Conservation (phyloP, 2,329 filamentous ascomycete species). For the Remersonia thermophila region DNA sequence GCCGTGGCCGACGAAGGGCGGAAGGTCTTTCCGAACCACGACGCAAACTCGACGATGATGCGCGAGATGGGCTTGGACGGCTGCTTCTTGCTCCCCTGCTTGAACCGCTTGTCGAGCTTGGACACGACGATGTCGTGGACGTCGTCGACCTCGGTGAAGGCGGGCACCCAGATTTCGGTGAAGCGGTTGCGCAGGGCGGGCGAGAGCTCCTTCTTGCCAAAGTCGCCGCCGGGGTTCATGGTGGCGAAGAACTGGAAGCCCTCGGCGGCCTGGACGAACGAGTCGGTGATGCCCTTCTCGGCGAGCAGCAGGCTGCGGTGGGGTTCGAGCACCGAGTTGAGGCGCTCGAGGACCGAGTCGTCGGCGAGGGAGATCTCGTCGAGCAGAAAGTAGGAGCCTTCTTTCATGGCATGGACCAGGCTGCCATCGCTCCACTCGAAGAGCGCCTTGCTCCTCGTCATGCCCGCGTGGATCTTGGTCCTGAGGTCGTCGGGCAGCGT, state of each 20-base stretch:
- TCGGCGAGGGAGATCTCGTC: slow-evolving; percentile 97
- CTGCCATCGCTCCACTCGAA: slow-evolving; percentile 97
- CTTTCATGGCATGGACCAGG: slow-evolving; percentile 85
- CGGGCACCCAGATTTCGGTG: slow-evolving; percentile 96
- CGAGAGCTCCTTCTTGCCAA: slow-evolving; percentile 94
- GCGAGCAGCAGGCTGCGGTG: slow-evolving; percentile 76
- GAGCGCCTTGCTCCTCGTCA: slow-evolving; percentile 62
- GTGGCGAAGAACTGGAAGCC: slow-evolving; percentile 95
- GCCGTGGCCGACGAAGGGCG: slow-evolving; percentile 60
- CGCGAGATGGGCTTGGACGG: slow-evolving; percentile 37
- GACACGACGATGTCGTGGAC: slow-evolving; percentile 73
- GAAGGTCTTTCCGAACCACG: slow-evolving; percentile 83
- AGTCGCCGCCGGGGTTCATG: slow-evolving; percentile 98
- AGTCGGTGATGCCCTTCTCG: slow-evolving; percentile 81
- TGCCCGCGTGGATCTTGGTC: slow-evolving; percentile 34
- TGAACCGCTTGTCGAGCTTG: slow-evolving; percentile 50
- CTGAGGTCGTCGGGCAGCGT: slow-evolving; percentile 36
- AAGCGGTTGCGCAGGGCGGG: slow-evolving; percentile 92
- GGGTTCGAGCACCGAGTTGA: slow-evolving; percentile 93
- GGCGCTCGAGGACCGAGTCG: slow-evolving; percentile 86
- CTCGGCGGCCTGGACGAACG: slow-evolving; percentile 59
- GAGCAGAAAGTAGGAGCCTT: slow-evolving; percentile 79
- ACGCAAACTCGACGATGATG: slow-evolving; percentile 72
- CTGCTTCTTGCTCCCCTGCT: slow-evolving; percentile 16
- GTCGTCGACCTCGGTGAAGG: slow-evolving; percentile 73